These are phyloP conservation scores for Symbiodinium natans DNA, from an alignment of 73 alveolate species.

Conservation along the genomic window DNA sequence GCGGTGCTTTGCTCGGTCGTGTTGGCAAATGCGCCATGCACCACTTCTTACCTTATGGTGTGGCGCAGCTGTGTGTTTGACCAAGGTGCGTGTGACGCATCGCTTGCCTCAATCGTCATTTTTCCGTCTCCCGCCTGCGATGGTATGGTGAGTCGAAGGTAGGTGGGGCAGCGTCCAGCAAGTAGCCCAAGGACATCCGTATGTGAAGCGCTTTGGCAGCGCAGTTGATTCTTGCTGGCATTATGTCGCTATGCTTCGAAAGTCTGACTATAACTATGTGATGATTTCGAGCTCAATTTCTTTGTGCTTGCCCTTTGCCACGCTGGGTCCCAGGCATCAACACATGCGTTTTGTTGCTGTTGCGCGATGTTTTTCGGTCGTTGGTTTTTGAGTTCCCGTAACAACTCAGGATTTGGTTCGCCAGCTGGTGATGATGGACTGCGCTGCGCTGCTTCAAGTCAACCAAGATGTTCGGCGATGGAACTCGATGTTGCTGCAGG, in stretches of 20 bases:
- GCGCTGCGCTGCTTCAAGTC: not conserved
- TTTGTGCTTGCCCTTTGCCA: not conserved
- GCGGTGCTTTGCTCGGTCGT: not conserved
- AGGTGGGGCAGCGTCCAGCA: not conserved
- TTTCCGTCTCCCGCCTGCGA: not conserved
- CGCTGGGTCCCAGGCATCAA: not conserved
- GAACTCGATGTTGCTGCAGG: slow-evolving; percentile 17
- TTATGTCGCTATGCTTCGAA: too few species aligned
- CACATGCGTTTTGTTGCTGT: not conserved
- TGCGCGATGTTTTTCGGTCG: not conserved
- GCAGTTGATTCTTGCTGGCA: not conserved
- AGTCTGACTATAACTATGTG: too few species aligned
- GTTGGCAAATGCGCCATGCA: not conserved
- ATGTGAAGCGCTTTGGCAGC: slow-evolving; percentile 2
- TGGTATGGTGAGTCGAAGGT: not conserved
- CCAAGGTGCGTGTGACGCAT: not conserved
- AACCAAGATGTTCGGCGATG: not conserved
- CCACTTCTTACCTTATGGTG: not conserved
- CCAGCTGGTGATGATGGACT: not conserved
- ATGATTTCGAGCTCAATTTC: not conserved
- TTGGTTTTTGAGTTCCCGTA: not conserved
- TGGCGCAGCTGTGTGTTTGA: not conserved
- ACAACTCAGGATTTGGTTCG: not conserved
- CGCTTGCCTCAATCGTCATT: not conserved
- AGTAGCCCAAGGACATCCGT: not conserved